phyloP scores from a whole-genome alignment of 75 land plant species.

The Picea sitchensis region DNA sequence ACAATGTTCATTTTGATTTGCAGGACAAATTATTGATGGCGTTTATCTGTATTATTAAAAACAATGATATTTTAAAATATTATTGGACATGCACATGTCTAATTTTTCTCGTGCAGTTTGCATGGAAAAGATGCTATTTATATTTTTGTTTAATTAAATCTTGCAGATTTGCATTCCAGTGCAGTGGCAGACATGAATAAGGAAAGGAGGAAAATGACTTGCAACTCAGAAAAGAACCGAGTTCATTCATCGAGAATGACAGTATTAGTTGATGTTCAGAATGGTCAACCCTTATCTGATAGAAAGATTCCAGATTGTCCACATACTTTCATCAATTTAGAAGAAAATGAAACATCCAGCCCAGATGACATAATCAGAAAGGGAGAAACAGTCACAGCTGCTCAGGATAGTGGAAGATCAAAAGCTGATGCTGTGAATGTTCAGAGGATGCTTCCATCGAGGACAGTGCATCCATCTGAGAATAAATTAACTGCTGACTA shows the following conservation, averaged over 20 bases:
- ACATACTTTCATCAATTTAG: background rate
- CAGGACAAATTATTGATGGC: background rate
- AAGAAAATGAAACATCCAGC: background rate
- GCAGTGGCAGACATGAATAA: background rate
- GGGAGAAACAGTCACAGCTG: background rate
- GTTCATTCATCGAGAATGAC: background rate
- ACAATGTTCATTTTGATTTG: background rate
- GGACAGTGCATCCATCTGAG: background rate
- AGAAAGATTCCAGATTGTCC: background rate
- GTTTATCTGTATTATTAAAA: background rate
- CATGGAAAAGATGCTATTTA: background rate
- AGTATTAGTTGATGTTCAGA: background rate
- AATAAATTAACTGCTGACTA: slow-evolving; percentile 5
- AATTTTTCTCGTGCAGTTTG: background rate
- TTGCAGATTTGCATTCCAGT: background rate
- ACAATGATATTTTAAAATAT: background rate
- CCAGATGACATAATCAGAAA: background rate
- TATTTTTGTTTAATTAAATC: too few species aligned
- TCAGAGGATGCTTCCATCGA: background rate
- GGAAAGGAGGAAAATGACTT: background rate
- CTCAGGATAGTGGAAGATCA: background rate
- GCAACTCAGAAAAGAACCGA: background rate
- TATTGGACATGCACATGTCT: background rate
- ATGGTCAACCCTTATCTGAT: background rate
- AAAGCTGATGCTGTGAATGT: background rate